Base-by-base conservation (phyloP, 352 stramenopile genomes). In the Aphanomyces astaci region DNA sequence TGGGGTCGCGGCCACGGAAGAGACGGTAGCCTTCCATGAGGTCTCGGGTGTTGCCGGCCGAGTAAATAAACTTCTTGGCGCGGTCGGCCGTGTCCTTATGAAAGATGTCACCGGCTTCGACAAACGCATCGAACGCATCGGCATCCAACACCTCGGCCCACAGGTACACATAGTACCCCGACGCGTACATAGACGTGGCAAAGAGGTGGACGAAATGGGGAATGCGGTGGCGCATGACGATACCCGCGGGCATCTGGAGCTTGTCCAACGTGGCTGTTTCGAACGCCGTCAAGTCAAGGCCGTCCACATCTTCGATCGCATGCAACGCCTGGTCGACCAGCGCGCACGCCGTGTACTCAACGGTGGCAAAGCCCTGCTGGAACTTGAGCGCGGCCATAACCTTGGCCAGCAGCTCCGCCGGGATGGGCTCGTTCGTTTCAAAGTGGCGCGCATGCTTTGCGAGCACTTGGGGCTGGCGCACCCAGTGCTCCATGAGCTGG, bases 401-500 rank as follows among this genome's bases (percentile, higher is more conserved):
- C 30, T 80, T 76, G n/a, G 74, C 31, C 7, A 88, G 32, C 0
- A 88, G 59, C 10, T 88, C 75, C 25, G 78, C 77, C 2, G 80
- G 78, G 27, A 88, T 74, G 13, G 68, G 28, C 71, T 89, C 75
- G 24, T 74, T 73, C 33, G 73, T 86, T 69, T 87, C 36, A 63
- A 78, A 82, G 57, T 90, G 78, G 25, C 72, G 71, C 0, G 76
- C 75, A 69, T 82, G 81, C 54, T 84, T 32, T 32, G 84, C 80
- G 46, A 90, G 62, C 15, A 90, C 78, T 39, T 72, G 45, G 45
- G 71, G 78, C 64, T 88, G 62, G 43, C 74, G 71, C 10, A 89
- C 67, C 80, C 80, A 90, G 70, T 89, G 76, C 51, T 90, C 82
- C 79, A 89, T 87, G 1, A 89, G 63, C 66, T 89, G 78, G 2